Percentiles rank a stretch among this genome's conserved stretches.
Evolutionary conservation across 2,329 filamentous ascomycete genomes (phyloP).

Genomic region (Fusarium pseudonygamai): DNA sequence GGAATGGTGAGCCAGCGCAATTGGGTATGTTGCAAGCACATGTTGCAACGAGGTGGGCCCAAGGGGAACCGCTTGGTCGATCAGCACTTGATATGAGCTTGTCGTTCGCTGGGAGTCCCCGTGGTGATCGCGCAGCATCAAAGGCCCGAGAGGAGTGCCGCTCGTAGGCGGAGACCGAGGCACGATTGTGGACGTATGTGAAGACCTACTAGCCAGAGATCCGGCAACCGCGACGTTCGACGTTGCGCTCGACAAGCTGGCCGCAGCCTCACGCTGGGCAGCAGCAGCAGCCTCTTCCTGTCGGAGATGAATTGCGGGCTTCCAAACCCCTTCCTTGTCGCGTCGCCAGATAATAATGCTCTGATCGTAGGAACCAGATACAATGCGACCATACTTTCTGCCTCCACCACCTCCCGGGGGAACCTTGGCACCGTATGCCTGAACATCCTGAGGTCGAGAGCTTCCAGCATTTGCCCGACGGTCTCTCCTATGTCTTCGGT

Average conservation of each 20-base stretch:
- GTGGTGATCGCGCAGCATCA: slow-evolving; percentile 41
- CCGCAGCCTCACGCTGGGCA: slow-evolving; percentile 50
- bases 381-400: slow-evolving; percentile 89
- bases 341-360: slow-evolving; percentile 95
- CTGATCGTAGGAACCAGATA: slow-evolving; percentile 96
- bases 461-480: slow-evolving; percentile 75
- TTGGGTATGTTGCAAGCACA: slow-evolving; percentile 58
- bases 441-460: slow-evolving; percentile 77
- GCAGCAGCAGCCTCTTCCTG: slow-evolving; percentile 75
- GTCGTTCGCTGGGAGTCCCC: slow-evolving; percentile 45
- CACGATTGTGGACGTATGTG: slow-evolving; percentile 3
- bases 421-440: slow-evolving; percentile 83
- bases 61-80: slow-evolving; percentile 62
- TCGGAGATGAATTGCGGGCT: slow-evolving; percentile 75
- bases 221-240: slow-evolving; percentile 24
- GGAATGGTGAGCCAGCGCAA: slow-evolving; percentile 58
- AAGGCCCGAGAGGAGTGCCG: slow-evolving; percentile 17
- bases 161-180: slow-evolving; percentile 15
- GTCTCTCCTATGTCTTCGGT: slow-evolving; percentile 47
- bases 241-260: slow-evolving; percentile 16
- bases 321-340: slow-evolving; percentile 86
- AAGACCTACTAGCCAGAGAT: slow-evolving; percentile 9
- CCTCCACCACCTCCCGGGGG: slow-evolving; percentile 93
- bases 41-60: slow-evolving; percentile 59
- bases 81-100: slow-evolving; percentile 59